Evolutionary conservation across 805 yeast genomes (phyloP), one percentile per base, ranked within the genome.

Genomic region (Scheffersomyces ergatensis): DNA sequence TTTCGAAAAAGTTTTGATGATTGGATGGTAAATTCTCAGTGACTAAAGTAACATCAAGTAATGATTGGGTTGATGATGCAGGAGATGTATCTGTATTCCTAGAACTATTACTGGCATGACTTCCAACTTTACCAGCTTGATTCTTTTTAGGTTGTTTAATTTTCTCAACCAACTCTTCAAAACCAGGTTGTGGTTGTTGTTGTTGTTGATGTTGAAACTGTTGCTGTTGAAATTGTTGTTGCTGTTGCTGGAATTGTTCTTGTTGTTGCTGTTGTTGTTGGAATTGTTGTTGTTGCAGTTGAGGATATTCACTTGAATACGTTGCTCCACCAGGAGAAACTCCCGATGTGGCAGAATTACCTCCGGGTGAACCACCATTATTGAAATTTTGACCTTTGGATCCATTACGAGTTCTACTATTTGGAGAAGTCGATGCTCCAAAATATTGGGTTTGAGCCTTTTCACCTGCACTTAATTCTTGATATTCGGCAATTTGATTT

Each of bases 21-120:
- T 69, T 67, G 25, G 75, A 67, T 16, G 84, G 70, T 42, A 77
- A 63, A 43, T 67, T 72, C 42, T 72, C 72, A 7, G 83, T 76
- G 38, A 80, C 74, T 36, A 80, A 70, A 14, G 81, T 67, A 60
- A 82, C 80, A 27, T 73, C 77, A 23, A 76, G 74, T 44, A 83
- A 68, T 9, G 72, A 65, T 27, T 57, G 57, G 11, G 58, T 50
- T 4, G 70, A 63, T 25, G 67, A 60, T 3, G 60, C 34, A 1
- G 74, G 73, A 2, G 72, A 64, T 14, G 58, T 57, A 20, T 60
- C 66, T 21, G 47, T 48, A 12, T 43, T 36, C 5, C 39, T 32
- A 11, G 32, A 26, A 15, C 37, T 33, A 27, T 33, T 23, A 16
- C 26, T 16, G 30, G 16, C 18, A 18, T 35, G 36, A 32, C 36